Conservation (phyloP, 2,329 filamentous ascomycete genomes). For the Thielaviopsis musarum region DNA sequence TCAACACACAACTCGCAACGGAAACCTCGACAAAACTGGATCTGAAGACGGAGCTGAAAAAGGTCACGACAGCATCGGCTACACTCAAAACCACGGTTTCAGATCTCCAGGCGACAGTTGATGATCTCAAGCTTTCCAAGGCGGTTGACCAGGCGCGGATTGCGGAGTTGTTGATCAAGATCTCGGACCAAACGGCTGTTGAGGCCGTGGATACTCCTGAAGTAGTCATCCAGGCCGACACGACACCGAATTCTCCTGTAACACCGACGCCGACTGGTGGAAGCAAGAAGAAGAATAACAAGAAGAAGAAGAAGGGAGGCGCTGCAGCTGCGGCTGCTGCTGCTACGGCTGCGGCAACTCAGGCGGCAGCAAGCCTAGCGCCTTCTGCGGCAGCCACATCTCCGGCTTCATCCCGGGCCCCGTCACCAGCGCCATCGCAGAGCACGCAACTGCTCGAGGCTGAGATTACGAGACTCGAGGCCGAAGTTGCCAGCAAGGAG, state of each 20-base stretch:
- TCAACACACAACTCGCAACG: constrained; percentile 21
- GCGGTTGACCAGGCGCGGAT: constrained; percentile 25
- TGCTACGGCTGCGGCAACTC: constrained; percentile 15
- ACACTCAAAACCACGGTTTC: constrained; percentile 5
- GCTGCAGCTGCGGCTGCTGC: constrained; percentile 26
- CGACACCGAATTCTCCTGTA: constrained; percentile 16
- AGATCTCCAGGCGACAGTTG: constrained; percentile 2
- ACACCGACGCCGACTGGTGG: constrained; percentile 15
- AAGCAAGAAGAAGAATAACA: constrained; percentile 56
- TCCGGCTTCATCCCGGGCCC: constrained; percentile 1
- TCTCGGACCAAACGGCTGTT: constrained; percentile 13
- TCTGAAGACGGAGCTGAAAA: constrained; percentile 25
- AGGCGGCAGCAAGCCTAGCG: constrained; percentile 22
- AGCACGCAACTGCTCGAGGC: constrained; percentile 24
- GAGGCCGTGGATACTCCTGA: constrained; percentile 14
- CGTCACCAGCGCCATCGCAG: neutral
- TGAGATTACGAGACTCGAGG: constrained; percentile 33
- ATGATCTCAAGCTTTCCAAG: constrained; percentile 21
- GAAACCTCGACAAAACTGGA: constrained; percentile 20
- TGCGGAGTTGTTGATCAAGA: constrained; percentile 24
- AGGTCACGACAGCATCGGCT: constrained; percentile 23
- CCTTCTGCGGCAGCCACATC: constrained; percentile 14
- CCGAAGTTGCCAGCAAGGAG: constrained; percentile 47
- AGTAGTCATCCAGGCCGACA: constrained; percentile 13
- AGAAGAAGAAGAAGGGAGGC: constrained; percentile 72